Conservation (phyloP, 2,329 filamentous ascomycete genomes). For the Tolypocladium guangdongense region DNA sequence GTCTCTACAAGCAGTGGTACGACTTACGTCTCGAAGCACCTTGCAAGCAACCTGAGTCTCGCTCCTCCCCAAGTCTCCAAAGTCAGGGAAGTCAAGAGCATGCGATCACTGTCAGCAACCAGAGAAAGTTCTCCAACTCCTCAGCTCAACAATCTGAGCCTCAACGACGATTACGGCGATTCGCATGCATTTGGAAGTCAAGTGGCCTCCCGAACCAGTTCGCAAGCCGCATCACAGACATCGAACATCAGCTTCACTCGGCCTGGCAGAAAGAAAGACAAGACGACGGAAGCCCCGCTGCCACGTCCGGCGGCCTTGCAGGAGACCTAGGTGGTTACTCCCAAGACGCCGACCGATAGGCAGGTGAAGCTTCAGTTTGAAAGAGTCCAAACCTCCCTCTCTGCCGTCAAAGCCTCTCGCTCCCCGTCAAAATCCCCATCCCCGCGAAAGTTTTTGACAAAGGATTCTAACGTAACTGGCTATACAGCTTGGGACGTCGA, state of each 20-base stretch:
- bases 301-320: slow-evolving; percentile 9
- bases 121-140: slow-evolving; percentile 35
- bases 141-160: slow-evolving; percentile 26
- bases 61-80: slow-evolving; percentile 6
- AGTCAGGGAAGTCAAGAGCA: slow-evolving; percentile 13
- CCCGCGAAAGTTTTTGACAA: slow-evolving; percentile 52
- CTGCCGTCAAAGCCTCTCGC: slow-evolving; percentile 19
- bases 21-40: slow-evolving; percentile 6
- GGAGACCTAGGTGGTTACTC: slow-evolving; percentile 20
- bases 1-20: slow-evolving; percentile 22
- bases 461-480: slow-evolving; percentile 58
- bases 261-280: slow-evolving; percentile 10
- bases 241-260: slow-evolving; percentile 16
- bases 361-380: slow-evolving; percentile 20
- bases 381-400: slow-evolving; percentile 20
- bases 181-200: slow-evolving; percentile 23
- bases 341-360: slow-evolving; percentile 20
- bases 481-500: slow-evolving; percentile 72
- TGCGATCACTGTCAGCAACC: slow-evolving; percentile 15
- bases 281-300: slow-evolving; percentile 3
- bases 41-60: background rate
- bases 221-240: background rate
- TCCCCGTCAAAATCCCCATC: slow-evolving; percentile 31
- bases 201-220: slow-evolving; percentile 29
- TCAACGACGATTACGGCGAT: slow-evolving; percentile 19